Evolutionary conservation across 352 stramenopile genomes (phyloP).

Genomic region (Phytophthora capsici): DNA sequence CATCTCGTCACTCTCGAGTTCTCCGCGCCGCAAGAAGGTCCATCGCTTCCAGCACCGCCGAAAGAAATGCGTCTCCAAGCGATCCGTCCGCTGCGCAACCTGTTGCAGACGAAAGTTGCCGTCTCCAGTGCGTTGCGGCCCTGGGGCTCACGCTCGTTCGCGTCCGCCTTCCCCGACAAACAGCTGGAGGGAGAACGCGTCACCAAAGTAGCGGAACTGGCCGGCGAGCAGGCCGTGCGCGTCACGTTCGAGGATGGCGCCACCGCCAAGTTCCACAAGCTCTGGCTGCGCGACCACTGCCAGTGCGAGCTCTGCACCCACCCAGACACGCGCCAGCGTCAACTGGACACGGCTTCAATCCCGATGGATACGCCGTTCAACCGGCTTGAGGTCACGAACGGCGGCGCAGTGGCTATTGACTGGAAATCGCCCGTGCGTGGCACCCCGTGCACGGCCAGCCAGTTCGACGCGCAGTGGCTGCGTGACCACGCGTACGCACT

Average conservation of each 20-base stretch:
- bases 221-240: slow-evolving; percentile 52
- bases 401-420: slow-evolving; percentile 53
- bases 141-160: slow-evolving; percentile 14
- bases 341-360: slow-evolving; percentile 85
- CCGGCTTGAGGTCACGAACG: slow-evolving; percentile 41
- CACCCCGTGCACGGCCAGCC: slow-evolving; percentile 60
- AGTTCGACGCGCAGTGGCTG: slow-evolving; percentile 78
- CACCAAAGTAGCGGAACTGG: slow-evolving; percentile 60
- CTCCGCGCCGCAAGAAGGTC: slow-evolving; percentile 9
- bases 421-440: slow-evolving; percentile 66
- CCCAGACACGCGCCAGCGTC: slow-evolving; percentile 74
- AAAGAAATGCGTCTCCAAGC: slow-evolving; percentile 33
- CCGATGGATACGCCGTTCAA: slow-evolving; percentile 52
- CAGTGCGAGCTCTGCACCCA: slow-evolving; percentile 69
- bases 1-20: slow-evolving; percentile 25
- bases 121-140: slow-evolving; percentile 2
- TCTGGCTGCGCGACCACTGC: slow-evolving; percentile 89
- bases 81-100: slow-evolving; percentile 25
- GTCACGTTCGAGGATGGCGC: slow-evolving; percentile 83
- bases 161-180: slow-evolving; percentile 26
- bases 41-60: neutral
- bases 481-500: slow-evolving; percentile 74
- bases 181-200: slow-evolving; percentile 32
- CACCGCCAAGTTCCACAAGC: slow-evolving; percentile 83
- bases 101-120: neutral